Evolutionary conservation across 306 rosid species (phyloP).

Genomic region (Lotus japonicus): DNA sequence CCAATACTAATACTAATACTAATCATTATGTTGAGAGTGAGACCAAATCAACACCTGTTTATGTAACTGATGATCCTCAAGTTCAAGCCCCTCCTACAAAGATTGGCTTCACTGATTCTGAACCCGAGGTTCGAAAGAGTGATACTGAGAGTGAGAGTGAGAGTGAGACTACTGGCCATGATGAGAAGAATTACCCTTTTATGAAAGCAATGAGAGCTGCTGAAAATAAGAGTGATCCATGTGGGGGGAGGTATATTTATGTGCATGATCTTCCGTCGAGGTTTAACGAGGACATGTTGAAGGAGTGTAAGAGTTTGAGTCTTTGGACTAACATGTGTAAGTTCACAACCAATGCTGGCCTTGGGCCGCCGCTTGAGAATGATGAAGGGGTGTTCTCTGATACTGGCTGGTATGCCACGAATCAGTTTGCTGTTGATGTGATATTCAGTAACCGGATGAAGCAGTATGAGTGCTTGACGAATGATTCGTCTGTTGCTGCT

Average conservation of each 20-base stretch:
- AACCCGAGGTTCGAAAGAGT: no score
- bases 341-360: constrained; percentile 89
- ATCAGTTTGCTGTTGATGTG: constrained; percentile 96
- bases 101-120: no score
- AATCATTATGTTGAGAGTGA: constrained; percentile 26
- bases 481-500: constrained; percentile 82
- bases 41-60: constrained; percentile 14
- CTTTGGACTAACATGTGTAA: constrained; percentile 97
- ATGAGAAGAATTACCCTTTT: constrained; percentile 48
- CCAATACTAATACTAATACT: no score
- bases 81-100: constrained; percentile 7
- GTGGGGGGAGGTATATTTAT: constrained; percentile 95
- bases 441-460: constrained; percentile 90
- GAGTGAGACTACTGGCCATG: no score
- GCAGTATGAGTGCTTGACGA: constrained; percentile 86
- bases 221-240: constrained; percentile 89
- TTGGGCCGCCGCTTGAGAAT: constrained; percentile 95
- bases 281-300: constrained; percentile 94
- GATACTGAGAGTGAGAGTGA: no score
- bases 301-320: constrained; percentile 73
- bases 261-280: constrained; percentile 85
- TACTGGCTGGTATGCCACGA: constrained; percentile 89
- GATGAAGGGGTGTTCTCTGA: constrained; percentile 81
- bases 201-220: constrained; percentile 59
- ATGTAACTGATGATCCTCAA: not conserved